Evolutionary conservation across 257 asterid species (phyloP).

Genomic region (Capsicum pubescens): DNA sequence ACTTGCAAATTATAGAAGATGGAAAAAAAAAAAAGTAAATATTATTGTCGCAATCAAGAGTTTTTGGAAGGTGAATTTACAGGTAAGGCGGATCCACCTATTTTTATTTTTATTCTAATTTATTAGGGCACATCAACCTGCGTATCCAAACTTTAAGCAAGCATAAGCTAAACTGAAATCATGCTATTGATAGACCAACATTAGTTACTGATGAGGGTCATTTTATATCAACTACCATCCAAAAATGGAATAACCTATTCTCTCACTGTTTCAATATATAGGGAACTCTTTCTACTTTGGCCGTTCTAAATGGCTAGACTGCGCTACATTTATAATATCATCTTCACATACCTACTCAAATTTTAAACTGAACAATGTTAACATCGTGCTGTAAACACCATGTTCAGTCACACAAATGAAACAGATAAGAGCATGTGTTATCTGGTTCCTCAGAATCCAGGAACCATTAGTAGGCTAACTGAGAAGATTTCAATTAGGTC

Average conservation of each 20-base stretch:
- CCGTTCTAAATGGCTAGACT: not conserved
- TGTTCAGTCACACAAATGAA: not conserved
- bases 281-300: conserved; percentile 1
- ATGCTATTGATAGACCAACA: conserved; percentile 11
- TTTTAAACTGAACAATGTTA: not conserved
- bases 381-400: not conserved
- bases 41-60: not conserved
- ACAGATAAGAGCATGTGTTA: not conserved
- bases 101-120: not conserved
- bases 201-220: not conserved
- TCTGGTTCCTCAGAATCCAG: not conserved
- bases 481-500: not conserved
- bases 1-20: not conserved
- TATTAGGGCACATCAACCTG: not conserved
- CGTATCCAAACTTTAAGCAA: conserved; percentile 7
- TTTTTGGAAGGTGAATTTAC: not conserved
- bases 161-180: not conserved
- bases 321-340: not conserved
- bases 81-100: not conserved
- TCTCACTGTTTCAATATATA: not conserved
- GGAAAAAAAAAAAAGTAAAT: not conserved
- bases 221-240: not conserved
- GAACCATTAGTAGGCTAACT: not conserved
- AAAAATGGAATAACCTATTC: not conserved
- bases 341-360: not conserved